A percentile compares a stretch with the other conserved stretches of the same genome.
These are phyloP conservation scores for Henckelia pumila DNA, from an alignment of 257 asterid species.

Conservation along the genomic window DNA sequence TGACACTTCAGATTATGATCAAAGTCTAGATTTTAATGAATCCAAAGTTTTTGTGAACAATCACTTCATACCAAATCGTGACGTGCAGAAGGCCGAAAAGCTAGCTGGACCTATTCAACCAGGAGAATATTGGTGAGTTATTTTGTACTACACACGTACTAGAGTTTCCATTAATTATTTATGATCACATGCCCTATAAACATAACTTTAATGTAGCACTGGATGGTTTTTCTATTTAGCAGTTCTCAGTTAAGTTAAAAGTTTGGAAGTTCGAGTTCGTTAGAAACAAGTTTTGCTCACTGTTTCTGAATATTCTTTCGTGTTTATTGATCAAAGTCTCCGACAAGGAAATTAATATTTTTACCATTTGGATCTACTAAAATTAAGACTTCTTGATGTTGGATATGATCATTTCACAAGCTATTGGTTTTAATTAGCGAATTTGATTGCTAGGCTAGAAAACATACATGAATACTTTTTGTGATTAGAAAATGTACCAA, in stretches of 20 bases:
- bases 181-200: background rate
- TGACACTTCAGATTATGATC: slow-evolving; percentile 59
- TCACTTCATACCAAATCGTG: slow-evolving; percentile 55
- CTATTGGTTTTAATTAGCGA: slow-evolving; percentile 2
- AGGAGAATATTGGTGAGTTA: slow-evolving; percentile 86
- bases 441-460: slow-evolving; percentile 10
- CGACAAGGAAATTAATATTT: background rate
- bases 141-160: background rate
- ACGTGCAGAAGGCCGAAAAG: slow-evolving; percentile 82
- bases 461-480: background rate
- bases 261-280: background rate
- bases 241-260: background rate
- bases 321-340: background rate
- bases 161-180: background rate
- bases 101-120: slow-evolving; percentile 88
- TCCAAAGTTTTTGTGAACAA: slow-evolving; percentile 67
- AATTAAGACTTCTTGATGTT: background rate
- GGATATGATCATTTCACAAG: background rate
- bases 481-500: background rate
- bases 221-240: background rate
- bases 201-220: background rate
- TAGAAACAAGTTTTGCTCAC: background rate
- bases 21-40: slow-evolving; percentile 44
- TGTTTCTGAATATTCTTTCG: background rate
- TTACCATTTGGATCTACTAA: background rate